Evolutionary conservation across 495 filamentous ascomycete genomes (phyloP), one percentile per base, ranked within the genome.

Genomic region (Ascobolus immersus): DNA sequence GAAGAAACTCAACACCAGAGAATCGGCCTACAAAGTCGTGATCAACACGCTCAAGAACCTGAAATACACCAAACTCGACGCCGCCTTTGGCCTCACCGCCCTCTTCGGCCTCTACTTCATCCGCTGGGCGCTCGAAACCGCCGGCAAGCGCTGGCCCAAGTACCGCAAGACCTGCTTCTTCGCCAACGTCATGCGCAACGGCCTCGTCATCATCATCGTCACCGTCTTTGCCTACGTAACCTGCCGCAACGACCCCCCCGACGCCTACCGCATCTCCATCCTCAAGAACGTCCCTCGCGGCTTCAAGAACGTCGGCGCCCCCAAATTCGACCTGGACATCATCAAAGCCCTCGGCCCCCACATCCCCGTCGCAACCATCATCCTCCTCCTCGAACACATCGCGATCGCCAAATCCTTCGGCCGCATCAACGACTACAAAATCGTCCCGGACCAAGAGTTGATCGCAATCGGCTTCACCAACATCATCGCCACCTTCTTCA

Each of bases 371-470:
- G 45, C 45, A 18, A 52, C 63, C 18, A 52, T 65, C 26, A 60
- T 65, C 5, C 50, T 64, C 10, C 34, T 65, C 17, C 60, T 65
- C 33, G 61, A 65, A 42, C 61, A 64, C 40, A 63, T 64, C 17
- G 57, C 61, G 30, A 64, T 64, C 29, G 60, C 57, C 11, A 65
- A 65, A 39, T 60, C 57, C 4, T 65, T 64, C 31, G 61, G 60
- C 7, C 51, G 61, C 32, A 44, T 63, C 14, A 64, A 64, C 42
- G 61, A 62, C 45, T 65, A 65, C 39, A 56, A 59, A 40, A 61
- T 65, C 37, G 50, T 61, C 32, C 61, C 61, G 0, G 62, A 60
- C 1, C 61, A 65, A 33, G 61, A 65, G 34, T 48, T 65, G 7
- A 59, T 65, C 14, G 61, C 61, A 24, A 57, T 64, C 34, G 61